Base-by-base conservation (phyloP, 2,329 filamentous ascomycete genomes). In the Ascomycota sp. region DNA sequence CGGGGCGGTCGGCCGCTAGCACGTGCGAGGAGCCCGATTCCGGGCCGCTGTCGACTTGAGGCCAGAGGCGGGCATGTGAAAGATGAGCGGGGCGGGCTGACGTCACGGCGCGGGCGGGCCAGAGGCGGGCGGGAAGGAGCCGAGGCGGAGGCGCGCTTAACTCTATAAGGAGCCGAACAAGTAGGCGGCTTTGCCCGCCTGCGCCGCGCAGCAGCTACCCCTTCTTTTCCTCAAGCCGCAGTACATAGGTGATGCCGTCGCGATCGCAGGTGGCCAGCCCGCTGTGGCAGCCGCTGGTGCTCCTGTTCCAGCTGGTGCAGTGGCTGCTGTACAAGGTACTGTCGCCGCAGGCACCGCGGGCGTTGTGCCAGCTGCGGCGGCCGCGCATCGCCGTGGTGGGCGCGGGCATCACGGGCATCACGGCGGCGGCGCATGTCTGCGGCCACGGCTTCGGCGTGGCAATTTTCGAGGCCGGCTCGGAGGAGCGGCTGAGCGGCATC, bases 361-460 rank as follows among this genome's bases (percentile, higher is more conserved):
- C 71, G 0, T 56, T 62, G 35, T 50, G 57, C 0, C 55, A 58
- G 6, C 54, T 78, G n/a, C 53, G 55, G 9, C 57, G 73, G 20
- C 75, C 79, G 10, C 72, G 64, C 34, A 60, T 81, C 32, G 75
- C 75, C 3, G 57, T 80, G 21, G 71, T 81, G 38, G 75, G 75
- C 3, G 70, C 74, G 20, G 75, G 75, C 2, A 59, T 91, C 32
- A 89, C 66, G 0, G 66, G 81, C 4, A 71, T 89, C 3, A 80
- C 79, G 1, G 70, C 79, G 7, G 82, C 82, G 0, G 71, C 78
- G 1, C 81, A 91, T 47, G 83, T 78, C 44, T 69, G 85, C 23
- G 81, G 81, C 2, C 78, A 89, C 66, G 80, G 80, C 27, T 86
- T 86, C 39, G 78, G 89, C 36, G 75, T 82, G 6, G 63, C 66